These are phyloP conservation scores for Kodamaea laetipori DNA, from an alignment of 805 yeast species.

Conservation along the genomic window DNA sequence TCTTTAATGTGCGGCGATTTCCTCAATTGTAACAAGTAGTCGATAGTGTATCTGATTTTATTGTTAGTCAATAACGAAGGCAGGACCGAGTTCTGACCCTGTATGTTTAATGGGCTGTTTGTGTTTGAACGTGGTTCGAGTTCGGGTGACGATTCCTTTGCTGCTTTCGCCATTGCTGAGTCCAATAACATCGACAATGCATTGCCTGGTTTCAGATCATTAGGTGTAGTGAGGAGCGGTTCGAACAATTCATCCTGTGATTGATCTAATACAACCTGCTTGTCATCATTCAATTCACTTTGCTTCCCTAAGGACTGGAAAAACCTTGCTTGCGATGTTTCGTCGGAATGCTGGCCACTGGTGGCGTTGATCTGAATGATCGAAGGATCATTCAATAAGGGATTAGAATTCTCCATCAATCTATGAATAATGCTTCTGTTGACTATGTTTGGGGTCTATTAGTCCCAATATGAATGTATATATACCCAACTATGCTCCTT, in stretches of 20 bases:
- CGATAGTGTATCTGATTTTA: conserved; percentile 26
- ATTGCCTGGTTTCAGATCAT: conserved; percentile 32
- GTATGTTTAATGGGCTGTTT: conserved; percentile 13
- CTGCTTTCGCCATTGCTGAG: conserved; percentile 50
- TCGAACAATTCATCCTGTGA: not conserved
- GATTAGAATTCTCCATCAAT: conserved; percentile 16
- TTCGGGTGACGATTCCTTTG: conserved; percentile 45
- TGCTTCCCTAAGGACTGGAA: conserved; percentile 4
- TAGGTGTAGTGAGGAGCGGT: conserved; percentile 2
- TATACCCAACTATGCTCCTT: not conserved
- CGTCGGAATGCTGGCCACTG: not conserved
- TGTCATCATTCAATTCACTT: not conserved
- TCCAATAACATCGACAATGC: conserved; percentile 46
- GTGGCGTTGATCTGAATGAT: conserved; percentile 22
- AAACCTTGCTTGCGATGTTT: conserved; percentile 10
- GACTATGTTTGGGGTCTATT: not conserved
- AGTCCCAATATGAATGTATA: not conserved
- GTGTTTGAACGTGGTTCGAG: conserved; percentile 20
- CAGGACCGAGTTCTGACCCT: not conserved
- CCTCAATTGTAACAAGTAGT: conserved; percentile 32
- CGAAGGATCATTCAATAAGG: conserved; percentile 34
- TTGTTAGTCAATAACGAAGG: conserved; percentile 5
- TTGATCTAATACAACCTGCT: not conserved
- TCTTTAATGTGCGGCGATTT: conserved; percentile 37
- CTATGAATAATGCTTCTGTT: not conserved